Base-by-base conservation (phyloP, 2,329 filamentous ascomycete species). In the Ophiostoma sp. region DNA sequence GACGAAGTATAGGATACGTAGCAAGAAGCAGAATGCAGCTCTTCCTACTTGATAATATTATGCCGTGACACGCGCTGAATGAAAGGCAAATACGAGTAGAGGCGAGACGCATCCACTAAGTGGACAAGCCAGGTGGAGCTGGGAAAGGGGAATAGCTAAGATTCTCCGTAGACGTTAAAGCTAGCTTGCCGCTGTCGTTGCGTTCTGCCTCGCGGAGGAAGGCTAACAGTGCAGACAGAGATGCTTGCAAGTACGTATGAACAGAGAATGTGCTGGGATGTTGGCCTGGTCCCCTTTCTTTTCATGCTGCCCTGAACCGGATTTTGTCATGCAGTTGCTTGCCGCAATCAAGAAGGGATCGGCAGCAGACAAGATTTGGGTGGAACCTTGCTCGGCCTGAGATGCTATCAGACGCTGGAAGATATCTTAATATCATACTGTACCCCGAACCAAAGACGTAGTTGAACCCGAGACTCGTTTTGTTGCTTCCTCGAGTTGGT, bases 321-420 rank as follows among this genome's bases (percentile, higher is more conserved):
- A 55, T 55, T 55, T 18, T 55, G 49, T 55, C n/a, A 55, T 55
- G 49, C 49, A 55, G 49, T 18, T 27, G n/a, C 49, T 55, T 55
- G n/a, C 49, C 49, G 49, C 49, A 55, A 55, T 55, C 49, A 9
- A 55, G 49, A 55, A 55, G 49, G 49, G 49, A 55, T 55, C 49
- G 49, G 27, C 49, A 11, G 8, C 27, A 7, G 18, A 27, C 49
- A 9, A 55, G 49, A 55, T 55, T 55, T 55, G 49, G n/a, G 49
- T 55, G 49, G 49, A 55, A 55, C 49, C 49, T 55, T 11, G 49
- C 27, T 27, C 27, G 27, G 27, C 27, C 27, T 27, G 49, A 55
- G 49, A 55, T 55, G 49, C 18, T 18, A 55, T 55, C 16, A 27
- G n/a, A 55, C 49, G 49, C 49, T 55, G 49, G 49, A 27, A 55